phyloP scores from a whole-genome alignment of 495 filamentous ascomycete genomes.

The Patellaria atrata region DNA sequence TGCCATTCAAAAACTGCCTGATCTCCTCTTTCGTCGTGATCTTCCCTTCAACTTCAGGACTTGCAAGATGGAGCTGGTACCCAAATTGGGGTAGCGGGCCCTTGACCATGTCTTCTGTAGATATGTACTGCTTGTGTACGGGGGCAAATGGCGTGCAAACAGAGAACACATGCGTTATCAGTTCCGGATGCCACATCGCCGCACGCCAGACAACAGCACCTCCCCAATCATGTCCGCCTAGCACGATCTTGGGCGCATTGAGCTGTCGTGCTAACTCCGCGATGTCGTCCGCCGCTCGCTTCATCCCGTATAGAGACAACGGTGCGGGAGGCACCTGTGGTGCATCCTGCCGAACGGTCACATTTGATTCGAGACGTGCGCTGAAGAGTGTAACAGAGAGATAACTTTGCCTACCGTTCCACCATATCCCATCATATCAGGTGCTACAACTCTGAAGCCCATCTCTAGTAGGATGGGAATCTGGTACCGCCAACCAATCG shows the following conservation, averaged over 20 bases:
- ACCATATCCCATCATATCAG: slow-evolving; percentile 75
- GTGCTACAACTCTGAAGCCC: slow-evolving; percentile 57
- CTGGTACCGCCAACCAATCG: slow-evolving; percentile 66
- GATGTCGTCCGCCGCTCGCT: slow-evolving; percentile 56
- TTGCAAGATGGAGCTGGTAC: slow-evolving; percentile 70
- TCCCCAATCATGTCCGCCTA: slow-evolving; percentile 82
- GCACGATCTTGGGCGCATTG: slow-evolving; percentile 43
- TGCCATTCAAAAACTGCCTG: slow-evolving; percentile 47
- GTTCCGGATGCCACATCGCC: slow-evolving; percentile 53
- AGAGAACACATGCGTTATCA: slow-evolving; percentile 58
- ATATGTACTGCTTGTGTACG: slow-evolving; percentile 33
- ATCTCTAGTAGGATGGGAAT: slow-evolving; percentile 59
- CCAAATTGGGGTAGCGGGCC: slow-evolving; percentile 51
- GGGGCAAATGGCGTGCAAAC: slow-evolving; percentile 62
- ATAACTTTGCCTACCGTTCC: slow-evolving; percentile 37
- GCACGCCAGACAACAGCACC: slow-evolving; percentile 46
- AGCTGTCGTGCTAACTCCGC: slow-evolving; percentile 46
- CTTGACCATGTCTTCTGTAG: slow-evolving; percentile 40
- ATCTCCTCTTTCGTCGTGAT: slow-evolving; percentile 44
- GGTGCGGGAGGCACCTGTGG: slow-evolving; percentile 38
- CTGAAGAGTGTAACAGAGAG: not conserved
- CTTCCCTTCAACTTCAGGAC: slow-evolving; percentile 46
- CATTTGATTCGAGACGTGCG: not conserved
- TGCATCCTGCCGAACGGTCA: slow-evolving; percentile 35
- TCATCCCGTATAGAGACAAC: slow-evolving; percentile 47